phyloP scores from a whole-genome alignment of 495 filamentous ascomycete genomes.

The Aspergillus sclerotiicarbonarius region DNA sequence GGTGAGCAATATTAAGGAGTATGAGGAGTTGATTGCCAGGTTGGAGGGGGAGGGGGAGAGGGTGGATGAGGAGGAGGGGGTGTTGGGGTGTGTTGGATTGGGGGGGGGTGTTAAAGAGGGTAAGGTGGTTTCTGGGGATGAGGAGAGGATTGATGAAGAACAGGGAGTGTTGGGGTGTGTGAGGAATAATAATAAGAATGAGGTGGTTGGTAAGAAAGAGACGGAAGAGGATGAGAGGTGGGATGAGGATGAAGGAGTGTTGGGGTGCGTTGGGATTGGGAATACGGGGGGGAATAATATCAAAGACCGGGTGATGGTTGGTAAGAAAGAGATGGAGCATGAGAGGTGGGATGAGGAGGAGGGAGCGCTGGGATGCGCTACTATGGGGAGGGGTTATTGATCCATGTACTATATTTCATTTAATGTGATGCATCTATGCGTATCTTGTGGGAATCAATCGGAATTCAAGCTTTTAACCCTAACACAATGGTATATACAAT shows the following conservation, averaged over 20 bases:
- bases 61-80: neutral
- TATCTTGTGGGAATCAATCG: too few relatives aligned
- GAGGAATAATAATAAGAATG: too few relatives aligned
- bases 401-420: too few relatives aligned
- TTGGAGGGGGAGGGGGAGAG: neutral
- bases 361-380: neutral
- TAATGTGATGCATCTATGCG: too few relatives aligned
- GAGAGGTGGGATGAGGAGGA: neutral
- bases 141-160: neutral
- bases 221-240: too few relatives aligned
- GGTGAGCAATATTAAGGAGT: slow-evolving; percentile 8
- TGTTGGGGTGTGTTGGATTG: neutral
- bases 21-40: neutral
- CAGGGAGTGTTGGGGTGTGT: neutral
- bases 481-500: slow-evolving; percentile 12
- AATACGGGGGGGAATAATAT: too few relatives aligned
- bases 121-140: neutral
- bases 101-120: neutral
- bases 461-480: neutral
- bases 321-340: too few relatives aligned
- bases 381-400: neutral
- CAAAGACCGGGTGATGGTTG: too few relatives aligned
- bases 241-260: too few relatives aligned
- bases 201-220: too few relatives aligned
- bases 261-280: too few relatives aligned